phyloP scores from a whole-genome alignment of 2,329 filamentous ascomycete species.

The Neofusicoccum ribis region DNA sequence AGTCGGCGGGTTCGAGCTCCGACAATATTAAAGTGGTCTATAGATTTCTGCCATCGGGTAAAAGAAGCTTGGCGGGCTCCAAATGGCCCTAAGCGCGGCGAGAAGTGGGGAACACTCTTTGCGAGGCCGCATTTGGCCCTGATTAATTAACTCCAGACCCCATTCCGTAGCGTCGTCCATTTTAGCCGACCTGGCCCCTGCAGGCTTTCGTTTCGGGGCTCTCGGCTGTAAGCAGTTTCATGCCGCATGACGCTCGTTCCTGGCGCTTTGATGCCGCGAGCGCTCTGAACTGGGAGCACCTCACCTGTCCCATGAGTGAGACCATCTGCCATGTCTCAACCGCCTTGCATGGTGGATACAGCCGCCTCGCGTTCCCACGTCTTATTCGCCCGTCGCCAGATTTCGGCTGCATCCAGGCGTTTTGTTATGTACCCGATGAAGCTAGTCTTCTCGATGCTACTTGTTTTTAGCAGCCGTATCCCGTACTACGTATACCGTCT shows the following conservation, averaged over 20 bases:
- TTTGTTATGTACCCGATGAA: neutral
- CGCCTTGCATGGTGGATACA: neutral
- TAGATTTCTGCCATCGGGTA: slow-evolving; percentile 4
- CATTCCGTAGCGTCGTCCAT: neutral
- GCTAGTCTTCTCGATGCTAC: neutral
- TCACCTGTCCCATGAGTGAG: neutral
- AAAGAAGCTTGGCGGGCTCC: slow-evolving; percentile 3
- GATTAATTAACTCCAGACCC: slow-evolving; percentile 7
- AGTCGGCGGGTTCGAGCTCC: neutral
- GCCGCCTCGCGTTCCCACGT: neutral
- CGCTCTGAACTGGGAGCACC: neutral
- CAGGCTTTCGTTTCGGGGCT: neutral
- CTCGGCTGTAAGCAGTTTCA: slow-evolving; percentile 2
- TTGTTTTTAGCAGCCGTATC: neutral
- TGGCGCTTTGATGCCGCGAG: neutral
- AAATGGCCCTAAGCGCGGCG: neutral
- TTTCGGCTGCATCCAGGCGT: no score
- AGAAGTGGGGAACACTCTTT: slow-evolving; percentile 1
- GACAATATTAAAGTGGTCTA: neutral
- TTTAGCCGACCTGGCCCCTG: neutral
- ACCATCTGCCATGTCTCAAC: no score
- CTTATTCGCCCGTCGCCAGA: neutral
- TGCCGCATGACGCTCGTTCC: neutral
- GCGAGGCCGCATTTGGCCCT: neutral
- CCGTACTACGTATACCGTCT: neutral